Base-by-base conservation (phyloP, 139 green algal genomes). In the Parachlorella kessleri region DNA sequence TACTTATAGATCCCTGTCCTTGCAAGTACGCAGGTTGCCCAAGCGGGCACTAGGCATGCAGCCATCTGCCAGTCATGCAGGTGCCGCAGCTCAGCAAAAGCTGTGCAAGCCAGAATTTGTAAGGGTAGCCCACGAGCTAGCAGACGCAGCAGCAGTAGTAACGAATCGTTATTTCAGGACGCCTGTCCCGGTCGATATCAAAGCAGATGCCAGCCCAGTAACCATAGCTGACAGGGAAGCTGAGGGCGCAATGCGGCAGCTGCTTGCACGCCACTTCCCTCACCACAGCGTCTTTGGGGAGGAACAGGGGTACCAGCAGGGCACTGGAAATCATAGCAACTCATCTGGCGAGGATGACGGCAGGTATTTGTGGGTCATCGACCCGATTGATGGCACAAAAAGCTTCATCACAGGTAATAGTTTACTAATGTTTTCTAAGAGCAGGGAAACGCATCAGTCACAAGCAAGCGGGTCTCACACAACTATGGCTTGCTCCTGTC, bases 351-450 rank as follows among this genome's bases (percentile, higher is more conserved):
- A 63, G 26, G 26, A 28, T n/a, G 69, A 39, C 39, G 72, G 66
- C 37, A 81, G 93, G 55, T 98, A 88, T 70, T 78, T 95, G 74
- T 99, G 96, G 97, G 93, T 99, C 21, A 72, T 99, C 21, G 97
- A 99, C 86, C 97, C 97, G 6, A 99, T 99, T 55, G 97, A 99
- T 75, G 97, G 97, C 59, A 99, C 97, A n/a, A 98, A 98, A 84
- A 95, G 87, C 85, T 99, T 99, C 87, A 99, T 99, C 80, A 99
- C 96, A 75, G 95, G 94, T 94, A 59, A n/a, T n/a, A n/a, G n/a
- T n/a, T n/a, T n/a, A n/a, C n/a, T n/a, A n/a, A n/a, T n/a, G n/a
- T n/a, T n/a, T n/a, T n/a, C n/a, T n/a, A n/a, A n/a, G n/a, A n/a
- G n/a, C n/a, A n/a, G n/a, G n/a, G n/a, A n/a, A n/a, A n/a, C n/a